Conservation (phyloP, 2,329 filamentous ascomycete genomes). For the Lasiodiplodia hormozganensis region DNA sequence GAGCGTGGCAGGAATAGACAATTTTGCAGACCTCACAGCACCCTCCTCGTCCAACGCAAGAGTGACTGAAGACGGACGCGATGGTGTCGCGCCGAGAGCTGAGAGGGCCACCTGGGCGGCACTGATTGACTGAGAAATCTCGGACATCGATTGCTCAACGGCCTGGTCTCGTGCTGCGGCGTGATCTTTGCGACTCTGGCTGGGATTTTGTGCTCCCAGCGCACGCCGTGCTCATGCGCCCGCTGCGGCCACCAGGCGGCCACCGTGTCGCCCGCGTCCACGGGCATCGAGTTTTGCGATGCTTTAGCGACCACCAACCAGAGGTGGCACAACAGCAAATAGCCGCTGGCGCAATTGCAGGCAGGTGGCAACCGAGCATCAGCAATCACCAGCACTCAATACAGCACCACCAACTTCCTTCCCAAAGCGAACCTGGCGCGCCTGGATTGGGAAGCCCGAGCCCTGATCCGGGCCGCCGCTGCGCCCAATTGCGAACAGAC, state of each 20-base stretch:
- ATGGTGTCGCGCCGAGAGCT: not conserved
- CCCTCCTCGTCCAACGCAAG: too few species aligned
- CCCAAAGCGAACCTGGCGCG: not conserved
- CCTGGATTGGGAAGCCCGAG: not conserved
- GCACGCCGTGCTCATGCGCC: not conserved
- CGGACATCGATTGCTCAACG: not conserved
- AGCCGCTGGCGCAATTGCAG: not conserved
- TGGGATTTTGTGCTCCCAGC: not conserved
- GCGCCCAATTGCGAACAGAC: not conserved
- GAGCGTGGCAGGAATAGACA: constrained; percentile 1
- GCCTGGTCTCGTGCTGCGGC: not conserved
- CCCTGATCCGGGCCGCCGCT: not conserved
- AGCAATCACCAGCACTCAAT: not conserved
- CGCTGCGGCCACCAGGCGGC: not conserved
- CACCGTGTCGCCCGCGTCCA: not conserved
- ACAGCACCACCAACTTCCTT: not conserved
- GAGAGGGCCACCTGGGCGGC: not conserved
- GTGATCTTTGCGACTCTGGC: constrained; percentile 22
- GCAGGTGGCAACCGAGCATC: not conserved
- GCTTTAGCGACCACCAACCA: not conserved
- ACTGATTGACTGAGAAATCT: constrained; percentile 18
- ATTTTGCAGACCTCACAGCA: not conserved
- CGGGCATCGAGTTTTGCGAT: not conserved
- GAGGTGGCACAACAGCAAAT: not conserved
- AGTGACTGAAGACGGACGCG: not conserved